Base-by-base conservation (phyloP, 2,329 filamentous ascomycete species). In the Talaromyces piceae region DNA sequence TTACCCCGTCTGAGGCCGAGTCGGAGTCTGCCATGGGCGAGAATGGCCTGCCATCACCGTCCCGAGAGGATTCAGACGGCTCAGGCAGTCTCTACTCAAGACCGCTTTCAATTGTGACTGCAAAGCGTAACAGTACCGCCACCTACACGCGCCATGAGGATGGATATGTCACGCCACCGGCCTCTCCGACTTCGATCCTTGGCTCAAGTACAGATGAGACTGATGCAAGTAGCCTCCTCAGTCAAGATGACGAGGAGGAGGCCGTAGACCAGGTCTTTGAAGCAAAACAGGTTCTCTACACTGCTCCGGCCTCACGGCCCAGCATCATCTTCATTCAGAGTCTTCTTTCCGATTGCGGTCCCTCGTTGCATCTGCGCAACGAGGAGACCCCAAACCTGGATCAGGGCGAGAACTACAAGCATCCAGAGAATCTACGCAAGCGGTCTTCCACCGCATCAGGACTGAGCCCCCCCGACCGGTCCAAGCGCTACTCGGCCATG, bases 1-100 rank as follows among this genome's bases (percentile, higher is more conserved):
- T 65, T 25, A 67, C 67, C 18, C 63, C 63, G 1, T 55, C 65
- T 20, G 61, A 64, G 31, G 60, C 60, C 6, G 47, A 51, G 11
- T 13, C 41, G 58, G n/a, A 50, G 53, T 26, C 60, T 63, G 26
- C 57, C 25, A 46, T 27, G 6, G 13, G 23, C 13, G 39, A 43
- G 39, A 43, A 25, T 13, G 41, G 45, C 39, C 45, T 45, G 46
- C 45, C 45, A 2, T 39, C 63, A 12, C 56, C 59, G 5, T 60
- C 57, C 30, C 11, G 16, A 31, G 16, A 28, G 20, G 8, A 22
- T 8, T 43, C 46, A 13, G 47, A 54, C 22, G 47, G 43, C 23
- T 45, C 48, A 11, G 37, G 47, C 2, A 51, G 52, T 23, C 43
- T 45, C 6, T 47, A 51, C 26, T 51, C 47, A 9, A 22, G 45